phyloP scores from a whole-genome alignment of 345 rosid genomes.

The Cardamine resedifolia region DNA sequence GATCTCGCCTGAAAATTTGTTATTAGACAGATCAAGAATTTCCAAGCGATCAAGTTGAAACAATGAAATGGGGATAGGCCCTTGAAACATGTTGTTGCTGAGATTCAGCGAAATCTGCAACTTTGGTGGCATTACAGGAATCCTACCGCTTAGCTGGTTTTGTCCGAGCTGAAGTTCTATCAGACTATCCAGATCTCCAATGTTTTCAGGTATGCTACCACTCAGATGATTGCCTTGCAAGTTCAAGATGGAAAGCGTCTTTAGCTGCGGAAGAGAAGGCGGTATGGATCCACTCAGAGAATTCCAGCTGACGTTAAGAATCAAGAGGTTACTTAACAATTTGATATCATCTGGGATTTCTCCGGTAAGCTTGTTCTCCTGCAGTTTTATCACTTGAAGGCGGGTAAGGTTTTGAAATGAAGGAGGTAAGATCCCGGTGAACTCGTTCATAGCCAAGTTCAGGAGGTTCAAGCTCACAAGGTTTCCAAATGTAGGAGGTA shows the following conservation, averaged over 20 bases:
- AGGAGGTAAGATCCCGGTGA: slow-evolving; percentile 48
- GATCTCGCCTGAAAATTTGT: slow-evolving; percentile 52
- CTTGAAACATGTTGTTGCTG: slow-evolving; percentile 61
- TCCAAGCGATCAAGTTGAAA: slow-evolving; percentile 46
- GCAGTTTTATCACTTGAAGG: slow-evolving; percentile 63
- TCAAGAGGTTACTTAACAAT: slow-evolving; percentile 33
- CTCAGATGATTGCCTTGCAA: slow-evolving; percentile 57
- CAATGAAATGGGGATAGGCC: slow-evolving; percentile 48
- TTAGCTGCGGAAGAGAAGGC: slow-evolving; percentile 47
- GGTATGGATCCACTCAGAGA: slow-evolving; percentile 62
- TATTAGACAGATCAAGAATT: slow-evolving; percentile 74
- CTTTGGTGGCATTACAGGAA: slow-evolving; percentile 57
- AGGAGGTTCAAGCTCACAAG: slow-evolving; percentile 45
- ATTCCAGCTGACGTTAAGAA: slow-evolving; percentile 59
- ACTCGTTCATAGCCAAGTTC: slow-evolving; percentile 57
- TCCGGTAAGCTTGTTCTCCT: slow-evolving; percentile 53
- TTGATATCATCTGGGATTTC: slow-evolving; percentile 47
- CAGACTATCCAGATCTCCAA: slow-evolving; percentile 38
- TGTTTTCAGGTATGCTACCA: slow-evolving; percentile 56
- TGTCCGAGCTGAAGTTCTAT: slow-evolving; percentile 76
- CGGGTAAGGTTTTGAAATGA: slow-evolving; percentile 42
- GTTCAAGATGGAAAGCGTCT: slow-evolving; percentile 40
- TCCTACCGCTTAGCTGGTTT: slow-evolving; percentile 53
- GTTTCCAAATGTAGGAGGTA: slow-evolving; percentile 41
- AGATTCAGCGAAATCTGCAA: slow-evolving; percentile 77